Base-by-base conservation (phyloP, 2,329 filamentous ascomycete genomes). In the Lecanosticta acicola region DNA sequence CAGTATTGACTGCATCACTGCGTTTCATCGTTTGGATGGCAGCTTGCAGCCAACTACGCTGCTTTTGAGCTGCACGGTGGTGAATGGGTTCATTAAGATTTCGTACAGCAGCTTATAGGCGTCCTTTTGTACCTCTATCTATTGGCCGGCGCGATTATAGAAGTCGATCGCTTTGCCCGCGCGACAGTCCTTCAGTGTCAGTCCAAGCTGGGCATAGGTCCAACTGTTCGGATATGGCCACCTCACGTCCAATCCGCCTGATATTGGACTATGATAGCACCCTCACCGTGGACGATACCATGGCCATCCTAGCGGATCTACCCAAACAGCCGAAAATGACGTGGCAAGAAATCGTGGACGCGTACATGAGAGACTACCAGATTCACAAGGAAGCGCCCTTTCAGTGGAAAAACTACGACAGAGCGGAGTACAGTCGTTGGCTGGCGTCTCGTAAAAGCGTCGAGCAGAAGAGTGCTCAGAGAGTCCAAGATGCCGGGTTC, bases 191-290 rank as follows among this genome's bases (percentile, higher is more conserved):
- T n/a, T n/a, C n/a, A n/a, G n/a, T n/a, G n/a, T n/a, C n/a, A n/a
- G n/a, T n/a, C n/a, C n/a, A n/a, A n/a, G n/a, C n/a, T n/a, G n/a
- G n/a, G n/a, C n/a, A n/a, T n/a, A n/a, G n/a, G n/a, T n/a, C n/a
- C n/a, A n/a, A n/a, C n/a, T n/a, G n/a, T n/a, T n/a, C 24, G 7
- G 24, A 29, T 11, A 29, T 7, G 11, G 24, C 24, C 24, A 29
- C 11, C 7, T 42, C 32, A 9, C 38, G 43, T 7, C 51, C 55
- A 10, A 49, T 51, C n/a, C 50, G 56, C 32, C 44, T 61, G 35
- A 32, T 74, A 5, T 57, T 74, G 11, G 72, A 75, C 57, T 74
- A 68, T 63, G 72, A 75, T 51, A 70, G 71, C 44, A 74, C 72
- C 0, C 55, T 74, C 20, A 74, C 71, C 10, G 53, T 57, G 33